Conservation (phyloP, 768 basidiomycete genomes). For the Kwoniella sp. region DNA sequence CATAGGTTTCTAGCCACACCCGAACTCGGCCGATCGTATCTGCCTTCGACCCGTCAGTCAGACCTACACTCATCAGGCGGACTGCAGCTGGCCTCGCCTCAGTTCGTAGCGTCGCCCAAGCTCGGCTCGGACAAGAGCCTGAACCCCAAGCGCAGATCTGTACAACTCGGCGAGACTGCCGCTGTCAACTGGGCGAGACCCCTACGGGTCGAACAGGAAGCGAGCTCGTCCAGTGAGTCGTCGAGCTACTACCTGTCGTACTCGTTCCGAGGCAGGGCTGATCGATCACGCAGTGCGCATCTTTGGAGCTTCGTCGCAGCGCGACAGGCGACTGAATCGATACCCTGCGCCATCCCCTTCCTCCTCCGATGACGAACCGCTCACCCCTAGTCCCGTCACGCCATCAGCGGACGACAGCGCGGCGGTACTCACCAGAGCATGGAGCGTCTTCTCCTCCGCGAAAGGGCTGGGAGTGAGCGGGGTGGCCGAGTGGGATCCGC, state of each 20-base stretch:
- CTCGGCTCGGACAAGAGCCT: neutral
- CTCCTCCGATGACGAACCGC: slow-evolving; percentile 28
- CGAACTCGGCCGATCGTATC: neutral
- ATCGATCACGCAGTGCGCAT: slow-evolving; percentile 19
- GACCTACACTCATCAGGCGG: neutral
- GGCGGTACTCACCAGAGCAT: slow-evolving; percentile 3
- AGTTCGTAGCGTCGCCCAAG: slow-evolving; percentile 6
- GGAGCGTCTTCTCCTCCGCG: slow-evolving; percentile 14
- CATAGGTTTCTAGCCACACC: slow-evolving; percentile 5
- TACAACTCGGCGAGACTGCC: slow-evolving; percentile 2
- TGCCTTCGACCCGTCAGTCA: neutral
- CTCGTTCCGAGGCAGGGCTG: neutral
- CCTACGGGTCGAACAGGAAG: slow-evolving; percentile 6
- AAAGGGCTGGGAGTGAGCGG: slow-evolving; percentile 23
- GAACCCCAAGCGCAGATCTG: neutral
- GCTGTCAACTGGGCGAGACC: slow-evolving; percentile 29
- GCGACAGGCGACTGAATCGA: slow-evolving; percentile 21
- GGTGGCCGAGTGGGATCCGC: slow-evolving; percentile 19
- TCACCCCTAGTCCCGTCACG: slow-evolving; percentile 22
- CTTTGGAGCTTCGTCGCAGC: slow-evolving; percentile 29
- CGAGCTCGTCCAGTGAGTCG: slow-evolving; percentile 4
- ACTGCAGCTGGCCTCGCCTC: neutral
- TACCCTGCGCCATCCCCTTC: slow-evolving; percentile 14
- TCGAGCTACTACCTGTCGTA: too few relatives aligned
- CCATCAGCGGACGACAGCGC: slow-evolving; percentile 8